Base-by-base conservation (phyloP, 2,329 filamentous ascomycete species). In the Aspergillus versicolor region DNA sequence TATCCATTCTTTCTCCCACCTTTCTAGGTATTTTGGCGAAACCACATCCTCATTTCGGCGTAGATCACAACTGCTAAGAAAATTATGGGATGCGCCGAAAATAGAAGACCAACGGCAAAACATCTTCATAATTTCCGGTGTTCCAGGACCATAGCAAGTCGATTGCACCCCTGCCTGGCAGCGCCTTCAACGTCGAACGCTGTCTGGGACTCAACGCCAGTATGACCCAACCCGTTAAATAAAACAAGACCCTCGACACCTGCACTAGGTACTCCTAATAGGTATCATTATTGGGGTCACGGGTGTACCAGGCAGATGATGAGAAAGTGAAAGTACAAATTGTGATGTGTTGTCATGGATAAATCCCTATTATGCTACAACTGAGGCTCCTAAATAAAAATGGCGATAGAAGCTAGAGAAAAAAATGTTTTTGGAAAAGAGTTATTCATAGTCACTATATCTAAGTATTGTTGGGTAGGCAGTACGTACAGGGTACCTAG, bases 1-100 rank as follows among this genome's bases (percentile, higher is more conserved):
- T 99, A 99, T 76, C 92, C 92, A 15, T 97, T 97, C 78, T 92
- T 87, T 70, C 82, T 99, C 60, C 94, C 94, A 54, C 94, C 94
- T 11, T 97, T 99, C 75, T 88, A 81, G 30, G 21, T 32, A 17
- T 37, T 44, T 19, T 9, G 22, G 38, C 40, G 15, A 40, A 22
- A 19, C 12, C 21, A 21, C 15, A 11, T 19, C 30, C 4, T 21
- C 9, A 43, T 37, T 30, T 30, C 27, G 27, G 27, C 8, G 27
- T 30, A 27, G 24, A 27, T 27, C 7, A 27, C 24, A 27, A 27
- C 24, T 27, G 27, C 27, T 30, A 30, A 30, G 9, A 11, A 30
- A 21, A 42, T 17, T 5, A 42, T 21, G 40, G 34, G 15, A 37
- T 37, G 34, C 15, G 13, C 34, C 34, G 5, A 37, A 37, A 37